Evolutionary conservation across 2,329 filamentous ascomycete genomes (phyloP), one percentile per base, ranked within the genome.

Genomic region (Dothistroma septosporum): DNA sequence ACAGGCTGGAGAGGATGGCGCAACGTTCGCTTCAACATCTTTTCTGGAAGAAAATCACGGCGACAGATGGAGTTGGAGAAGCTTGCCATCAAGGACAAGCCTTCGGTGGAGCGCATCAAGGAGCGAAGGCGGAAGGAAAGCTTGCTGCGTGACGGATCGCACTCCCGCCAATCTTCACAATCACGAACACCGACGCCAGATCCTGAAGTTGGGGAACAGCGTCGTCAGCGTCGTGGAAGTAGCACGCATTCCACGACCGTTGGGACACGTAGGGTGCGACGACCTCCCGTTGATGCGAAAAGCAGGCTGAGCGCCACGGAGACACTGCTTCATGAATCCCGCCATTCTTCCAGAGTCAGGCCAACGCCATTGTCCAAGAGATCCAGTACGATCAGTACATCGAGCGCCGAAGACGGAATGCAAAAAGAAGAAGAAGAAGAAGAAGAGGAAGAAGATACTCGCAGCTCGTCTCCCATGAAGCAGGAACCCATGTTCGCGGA

Each of bases 1-100:
- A 85, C 91, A 1, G 89, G 90, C 0, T 91, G 89, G 82, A 78
- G 83, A 35, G 83, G 80, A 28, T 81, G 78, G 77, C 76, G 68
- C 69, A 76, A 63, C 49, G 58, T 74, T 11, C 68, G 70, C 12
- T 53, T 65, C 50, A 59, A 61, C 21, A 58, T 70, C 0, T 68
- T 71, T 57, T 58, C 59, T 21, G 59, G 61, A 11, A 61, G 65
- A 6, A 72, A 71, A 57, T 69, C 63, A 5, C 61, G 71, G 41
- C 62, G 71, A 31, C 68, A 72, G 37, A 47, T 67, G 4, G 70
- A 72, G 46, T 61, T 73, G 7, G 70, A 72, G 41, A 68, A 64
- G 32, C 59, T 73, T 2, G 70, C 69, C 1, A 48, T 73, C 11
- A 64, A 64, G 12, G 69, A 72, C 35, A 68, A 67, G 49, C 60